Percentiles rank a stretch among this genome's conserved stretches.
Conservation (phyloP, 139 green algal species). For the Picocystis salinarum region DNA sequence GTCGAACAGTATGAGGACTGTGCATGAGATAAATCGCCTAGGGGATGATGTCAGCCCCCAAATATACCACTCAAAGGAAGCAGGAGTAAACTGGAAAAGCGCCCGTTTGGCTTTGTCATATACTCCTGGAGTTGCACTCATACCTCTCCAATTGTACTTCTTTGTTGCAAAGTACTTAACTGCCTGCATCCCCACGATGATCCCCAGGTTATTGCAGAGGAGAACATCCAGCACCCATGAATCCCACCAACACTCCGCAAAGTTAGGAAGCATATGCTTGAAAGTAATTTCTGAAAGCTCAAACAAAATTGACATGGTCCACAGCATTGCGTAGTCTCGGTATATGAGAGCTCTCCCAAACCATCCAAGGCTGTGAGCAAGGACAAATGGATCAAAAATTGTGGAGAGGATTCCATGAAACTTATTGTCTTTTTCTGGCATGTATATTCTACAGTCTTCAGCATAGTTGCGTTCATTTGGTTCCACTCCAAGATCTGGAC, state of each 20-base stretch:
- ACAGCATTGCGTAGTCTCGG: slow-evolving; percentile 42
- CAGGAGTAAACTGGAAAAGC: slow-evolving; percentile 54
- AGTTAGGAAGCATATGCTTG: slow-evolving; percentile 82
- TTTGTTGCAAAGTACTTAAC: slow-evolving; percentile 14
- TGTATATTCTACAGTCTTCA: slow-evolving; percentile 45
- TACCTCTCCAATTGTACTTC: slow-evolving; percentile 13
- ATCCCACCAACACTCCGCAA: slow-evolving; percentile 97
- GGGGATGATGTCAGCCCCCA: slow-evolving; percentile 23
- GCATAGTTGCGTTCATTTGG: slow-evolving; percentile 54
- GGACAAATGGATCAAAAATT: slow-evolving; percentile 76
- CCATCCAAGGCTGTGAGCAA: slow-evolving; percentile 70
- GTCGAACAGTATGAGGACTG: slow-evolving; percentile 22
- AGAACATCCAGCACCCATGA: slow-evolving; percentile 68
- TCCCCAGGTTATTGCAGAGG: slow-evolving; percentile 63
- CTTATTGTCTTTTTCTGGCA: slow-evolving; percentile 35
- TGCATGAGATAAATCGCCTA: slow-evolving; percentile 29
- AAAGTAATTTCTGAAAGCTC: slow-evolving; percentile 33
- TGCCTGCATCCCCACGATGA: slow-evolving; percentile 17
- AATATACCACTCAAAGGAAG: slow-evolving; percentile 42
- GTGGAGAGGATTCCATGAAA: slow-evolving; percentile 31
- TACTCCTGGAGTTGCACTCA: slow-evolving; percentile 7
- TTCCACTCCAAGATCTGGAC: slow-evolving; percentile 47
- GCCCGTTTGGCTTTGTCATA: slow-evolving; percentile 6
- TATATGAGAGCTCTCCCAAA: slow-evolving; percentile 65
- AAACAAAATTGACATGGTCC: slow-evolving; percentile 20